Evolutionary conservation across 1,139 yeast species (phyloP).

Genomic region (Taphrina pruni): DNA sequence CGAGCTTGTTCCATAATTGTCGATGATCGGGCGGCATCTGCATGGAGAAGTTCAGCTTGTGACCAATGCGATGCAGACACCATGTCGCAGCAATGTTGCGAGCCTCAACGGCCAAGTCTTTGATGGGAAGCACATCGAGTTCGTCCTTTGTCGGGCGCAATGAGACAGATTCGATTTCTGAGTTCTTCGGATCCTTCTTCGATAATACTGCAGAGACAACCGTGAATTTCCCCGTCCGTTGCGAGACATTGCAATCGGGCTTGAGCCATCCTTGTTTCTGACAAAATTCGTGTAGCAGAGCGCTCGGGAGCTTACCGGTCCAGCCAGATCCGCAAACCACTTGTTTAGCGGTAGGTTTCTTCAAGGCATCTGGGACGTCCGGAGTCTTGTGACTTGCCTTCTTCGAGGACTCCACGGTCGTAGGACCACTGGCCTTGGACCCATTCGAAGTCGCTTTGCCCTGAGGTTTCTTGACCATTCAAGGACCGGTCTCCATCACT

Average conservation of each 20-base stretch:
- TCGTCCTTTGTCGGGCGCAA: constrained; percentile 64
- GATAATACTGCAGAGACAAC: constrained; percentile 64
- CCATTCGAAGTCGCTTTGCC: neutral
- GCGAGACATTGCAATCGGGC: constrained; percentile 71
- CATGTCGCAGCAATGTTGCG: constrained; percentile 89
- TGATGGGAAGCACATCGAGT: constrained; percentile 60
- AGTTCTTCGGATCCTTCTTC: constrained; percentile 81
- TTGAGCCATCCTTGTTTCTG: constrained; percentile 90
- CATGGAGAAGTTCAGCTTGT: constrained; percentile 64
- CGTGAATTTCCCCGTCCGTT: constrained; percentile 60
- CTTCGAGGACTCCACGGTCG: neutral
- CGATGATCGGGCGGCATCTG: constrained; percentile 83
- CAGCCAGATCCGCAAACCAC: constrained; percentile 72
- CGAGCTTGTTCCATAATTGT: constrained; percentile 76
- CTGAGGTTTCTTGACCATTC: constrained; percentile 18
- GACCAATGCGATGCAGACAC: constrained; percentile 76
- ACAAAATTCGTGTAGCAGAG: constrained; percentile 82
- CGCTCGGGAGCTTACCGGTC: constrained; percentile 94
- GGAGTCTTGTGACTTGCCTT: constrained; percentile 5
- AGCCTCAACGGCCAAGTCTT: constrained; percentile 84
- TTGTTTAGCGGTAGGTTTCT: constrained; percentile 51
- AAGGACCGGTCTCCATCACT: neutral
- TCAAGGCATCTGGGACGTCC: constrained; percentile 26
- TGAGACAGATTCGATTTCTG: constrained; percentile 64
- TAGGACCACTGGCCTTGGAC: neutral